Base-by-base conservation (phyloP, 805 yeast species). In the Wickerhamiella galacta region DNA sequence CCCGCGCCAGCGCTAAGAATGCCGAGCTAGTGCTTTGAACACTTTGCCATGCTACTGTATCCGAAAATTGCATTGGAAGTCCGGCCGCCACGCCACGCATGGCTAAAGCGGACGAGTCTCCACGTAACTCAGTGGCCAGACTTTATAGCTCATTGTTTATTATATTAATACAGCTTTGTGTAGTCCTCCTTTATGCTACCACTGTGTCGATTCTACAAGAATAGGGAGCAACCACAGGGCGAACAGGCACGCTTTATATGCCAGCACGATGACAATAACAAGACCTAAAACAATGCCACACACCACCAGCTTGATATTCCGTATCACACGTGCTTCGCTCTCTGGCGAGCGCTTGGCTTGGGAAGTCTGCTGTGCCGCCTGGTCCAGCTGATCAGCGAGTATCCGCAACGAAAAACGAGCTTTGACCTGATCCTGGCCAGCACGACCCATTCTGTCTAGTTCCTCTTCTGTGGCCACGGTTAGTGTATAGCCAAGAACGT, bases 361-460 rank as follows among this genome's bases (percentile, higher is more conserved):
- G 27, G 7, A 25, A 3, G 49, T 35, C 18, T 44, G 34, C 22
- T 7, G 18, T 5, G 35, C 36, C 4, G 43, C 33, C 3, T 16
- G 33, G 23, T 55, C 55, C 20, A 57, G 41, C 30, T 43, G 41
- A 19, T 37, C 25, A 20, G 51, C 52, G 51, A 58, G 49, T 16
- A 49, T 43, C 10, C 36, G 39, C 16, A 40, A 31, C 3, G 61
- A 48, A 38, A 61, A 60, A 29, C 44, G 39, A 16, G 37, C 34
- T 4, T 27, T 28, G 8, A 58, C 65, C 20, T 47, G 42, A 18
- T 38, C 36, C 5, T 41, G 44, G 20, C 60, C 61, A 3, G 41
- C 41, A 6, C 31, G 36, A 19, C 56, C 56, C 53, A 59, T 50
- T 6, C 11, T 22, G 4, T 33, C 34, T 9, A 41, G 41, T 26